Base-by-base conservation (phyloP, 768 basidiomycete genomes). In the Termitomyces sp. region DNA sequence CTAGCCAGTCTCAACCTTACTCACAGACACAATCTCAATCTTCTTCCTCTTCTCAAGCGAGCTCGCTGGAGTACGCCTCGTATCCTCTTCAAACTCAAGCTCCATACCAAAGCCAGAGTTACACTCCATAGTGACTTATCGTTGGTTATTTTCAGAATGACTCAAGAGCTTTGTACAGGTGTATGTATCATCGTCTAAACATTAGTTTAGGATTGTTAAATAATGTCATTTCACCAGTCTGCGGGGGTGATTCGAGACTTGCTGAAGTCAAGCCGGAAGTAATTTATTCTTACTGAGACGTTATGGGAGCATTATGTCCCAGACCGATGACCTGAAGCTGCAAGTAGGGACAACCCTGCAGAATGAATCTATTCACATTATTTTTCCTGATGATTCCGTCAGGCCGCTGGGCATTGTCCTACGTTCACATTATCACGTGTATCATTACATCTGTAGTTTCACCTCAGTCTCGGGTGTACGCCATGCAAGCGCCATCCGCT, bases 61-160 rank as follows among this genome's bases (percentile, higher is more conserved):
- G 60, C 56, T 66, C 65, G 20, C 62, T 65, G 43, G 64, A 73
- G 46, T 70, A 69, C 17, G 58, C 60, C n/a, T 75, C 73, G 11
- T 76, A 78, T 20, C 69, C 76, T 34, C 68, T 83, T 47, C 83
- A 80, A 64, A 84, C 83, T 2, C 84, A 86, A 66, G 83, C 84
- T 34, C 80, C 81, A 4, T 85, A 85, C 63, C 70, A 73, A 45
- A 84, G 84, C 64, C 83, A 82, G 67, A 76, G 69, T 61, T 68
- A 72, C 61, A 73, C 71, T 60, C 72, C 76, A 57, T 69, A 58
- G 65, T 29, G 20, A 34, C 11, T 37, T 20, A 40, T n/a, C 36
- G 31, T 56, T 29, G 34, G 40, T 15, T 5, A 52, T 20, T 57
- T 14, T 31, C n/a, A 31, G 31, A 9, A 31, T 32, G 47, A 47